phyloP scores from a whole-genome alignment of 352 stramenopile species.

The Phytopythium cucurbitacearum region DNA sequence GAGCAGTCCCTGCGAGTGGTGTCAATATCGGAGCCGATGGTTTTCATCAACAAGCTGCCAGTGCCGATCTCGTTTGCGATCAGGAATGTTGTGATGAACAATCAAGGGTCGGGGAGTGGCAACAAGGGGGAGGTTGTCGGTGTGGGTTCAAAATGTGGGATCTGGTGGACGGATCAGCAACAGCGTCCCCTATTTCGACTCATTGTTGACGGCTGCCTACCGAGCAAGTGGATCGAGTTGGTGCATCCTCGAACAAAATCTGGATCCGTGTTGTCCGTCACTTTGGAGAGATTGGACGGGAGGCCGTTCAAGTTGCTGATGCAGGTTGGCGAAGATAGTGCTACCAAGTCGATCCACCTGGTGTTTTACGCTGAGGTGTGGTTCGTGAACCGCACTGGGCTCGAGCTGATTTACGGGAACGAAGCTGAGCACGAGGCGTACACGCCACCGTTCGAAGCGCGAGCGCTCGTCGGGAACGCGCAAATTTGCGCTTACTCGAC shows the following conservation, averaged over 20 bases:
- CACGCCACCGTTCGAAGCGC: conserved; percentile 41
- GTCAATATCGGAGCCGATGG: conserved; percentile 58
- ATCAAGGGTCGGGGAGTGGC: conserved; percentile 20
- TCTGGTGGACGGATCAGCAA: conserved; percentile 71
- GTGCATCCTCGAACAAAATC: conserved; percentile 34
- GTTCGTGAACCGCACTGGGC: conserved; percentile 77
- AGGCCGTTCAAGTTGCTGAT: conserved; percentile 68
- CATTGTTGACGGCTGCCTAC: conserved; percentile 51
- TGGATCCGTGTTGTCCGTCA: conserved; percentile 53
- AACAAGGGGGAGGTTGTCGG: conserved; percentile 33
- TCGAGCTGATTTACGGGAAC: conserved; percentile 73
- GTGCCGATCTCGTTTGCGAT: conserved; percentile 41
- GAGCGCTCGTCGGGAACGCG: conserved; percentile 65
- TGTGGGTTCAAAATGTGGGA: conserved; percentile 56
- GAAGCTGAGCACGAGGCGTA: conserved; percentile 59
- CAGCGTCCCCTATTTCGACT: conserved; percentile 71
- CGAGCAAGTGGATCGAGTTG: conserved; percentile 70
- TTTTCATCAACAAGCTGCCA: conserved; percentile 79
- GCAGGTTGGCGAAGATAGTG: conserved; percentile 39
- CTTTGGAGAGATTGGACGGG: conserved; percentile 45
- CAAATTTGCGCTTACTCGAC: conserved; percentile 70
- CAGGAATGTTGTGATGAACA: conserved; percentile 2
- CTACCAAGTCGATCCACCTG: conserved; percentile 39
- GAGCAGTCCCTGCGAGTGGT: conserved; percentile 68
- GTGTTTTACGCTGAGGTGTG: conserved; percentile 65